Evolutionary conservation across 441 rosid species (phyloP), one percentile per base, ranked within the genome.

Genomic region (Biscutella laevigata): DNA sequence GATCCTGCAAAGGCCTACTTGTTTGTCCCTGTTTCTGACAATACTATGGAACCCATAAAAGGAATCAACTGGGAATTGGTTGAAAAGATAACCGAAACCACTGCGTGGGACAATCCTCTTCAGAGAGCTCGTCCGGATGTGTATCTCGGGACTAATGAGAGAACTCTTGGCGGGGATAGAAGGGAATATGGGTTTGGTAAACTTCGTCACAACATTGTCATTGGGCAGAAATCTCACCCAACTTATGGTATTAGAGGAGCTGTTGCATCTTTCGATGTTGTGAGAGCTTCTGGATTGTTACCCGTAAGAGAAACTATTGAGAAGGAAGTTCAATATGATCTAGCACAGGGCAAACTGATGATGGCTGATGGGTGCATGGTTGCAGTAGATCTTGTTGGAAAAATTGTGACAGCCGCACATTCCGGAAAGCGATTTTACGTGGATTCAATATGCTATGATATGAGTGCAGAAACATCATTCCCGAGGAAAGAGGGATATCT

Each of bases 221-320:
- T 74, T 71, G 95, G 92, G 25, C 86, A 81, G 74, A 89, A 85
- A 71, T 72, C 86, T 57, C 99, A 94, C 74, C 99, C 99, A 37
- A 89, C 99, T 9, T 94, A 94, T 77, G 99, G 99, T 35, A 83
- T 94, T 43, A 80, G 99, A 80, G 99, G 99, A 75, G 99, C 97
- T 39, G 82, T 89, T 48, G 99, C 97, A 57, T 86, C 77, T 60
- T 94, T 80, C 54, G 96, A 94, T 73, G 77, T 94, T 47, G 99
- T 94, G 70, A 85, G 74, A 75, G 99, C 94, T 71, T 79, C 94
- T 45, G 97, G 99, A 42, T 65, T 94, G 78, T 70, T 94, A 74
- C 95, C 91, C 34, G 71, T 60, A 34, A 67, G 89, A 54, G 89
- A 76, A 71, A 69, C 40, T 43, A 5, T 42, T 44, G 82, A 68